These are phyloP conservation scores for Fomitiporia mediterranea DNA, from an alignment of 1,284 basidiomycete genomes.

Conservation along the genomic window DNA sequence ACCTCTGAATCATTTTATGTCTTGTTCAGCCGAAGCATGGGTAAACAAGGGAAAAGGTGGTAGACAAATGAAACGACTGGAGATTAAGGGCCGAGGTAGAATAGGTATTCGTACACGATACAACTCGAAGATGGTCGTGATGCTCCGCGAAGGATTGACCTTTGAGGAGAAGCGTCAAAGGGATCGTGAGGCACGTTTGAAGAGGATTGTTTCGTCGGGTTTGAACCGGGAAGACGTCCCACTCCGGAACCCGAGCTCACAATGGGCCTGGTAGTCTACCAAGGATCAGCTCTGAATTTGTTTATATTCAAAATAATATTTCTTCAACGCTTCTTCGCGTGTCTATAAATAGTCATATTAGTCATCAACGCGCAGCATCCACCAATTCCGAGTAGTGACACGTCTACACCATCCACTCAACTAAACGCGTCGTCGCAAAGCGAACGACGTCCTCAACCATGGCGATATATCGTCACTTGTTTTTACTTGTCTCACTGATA, in stretches of 20 bases:
- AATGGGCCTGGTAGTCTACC: conserved; percentile 77
- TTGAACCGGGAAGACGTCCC: conserved; percentile 75
- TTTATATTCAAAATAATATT: background rate
- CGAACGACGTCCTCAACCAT: conserved; percentile 23
- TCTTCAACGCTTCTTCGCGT: background rate
- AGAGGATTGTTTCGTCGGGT: conserved; percentile 75
- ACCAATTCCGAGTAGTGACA: conserved; percentile 10
- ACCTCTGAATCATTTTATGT: conserved; percentile 11
- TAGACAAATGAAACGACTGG: conserved; percentile 62
- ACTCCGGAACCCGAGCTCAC: conserved; percentile 67
- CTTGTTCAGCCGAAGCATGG: conserved; percentile 80
- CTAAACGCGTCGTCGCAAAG: background rate
- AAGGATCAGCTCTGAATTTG: too few relatives aligned
- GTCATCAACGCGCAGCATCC: conserved; percentile 24
- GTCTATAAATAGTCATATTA: conserved; percentile 11
- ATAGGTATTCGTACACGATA: conserved; percentile 78
- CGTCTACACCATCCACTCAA: conserved; percentile 3
- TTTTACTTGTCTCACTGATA: conserved; percentile 27
- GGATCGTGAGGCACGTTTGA: conserved; percentile 63
- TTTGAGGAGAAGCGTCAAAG: conserved; percentile 62
- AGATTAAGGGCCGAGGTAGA: conserved; percentile 83
- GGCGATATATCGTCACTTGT: conserved; percentile 30
- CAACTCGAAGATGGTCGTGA: conserved; percentile 72
- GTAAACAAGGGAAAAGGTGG: conserved; percentile 73
- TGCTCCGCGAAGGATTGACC: conserved; percentile 83